Evolutionary conservation across 208 protist genomes (phyloP), one percentile per base, ranked within the genome.

Genomic region (Histomonas meleagridis): DNA sequence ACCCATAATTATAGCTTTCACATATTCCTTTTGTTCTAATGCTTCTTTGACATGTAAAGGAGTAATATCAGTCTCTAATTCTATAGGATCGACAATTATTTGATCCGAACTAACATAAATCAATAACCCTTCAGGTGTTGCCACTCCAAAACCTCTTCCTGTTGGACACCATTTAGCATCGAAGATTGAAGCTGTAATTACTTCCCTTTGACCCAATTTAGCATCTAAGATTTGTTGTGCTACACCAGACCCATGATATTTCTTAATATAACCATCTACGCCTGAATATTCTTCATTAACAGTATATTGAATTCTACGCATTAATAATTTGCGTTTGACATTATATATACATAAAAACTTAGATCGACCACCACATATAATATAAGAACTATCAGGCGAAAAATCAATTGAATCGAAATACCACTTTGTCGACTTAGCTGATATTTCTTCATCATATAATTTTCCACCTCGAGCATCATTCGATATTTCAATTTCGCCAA

Each of bases 111-210:
- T 51, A 57, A 86, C 46, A 55, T 43, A 86, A 46, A 86, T n/a
- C 18, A 86, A n/a, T 1, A 86, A 38, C 9, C 76, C 76, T 86
- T 86, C 76, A 57, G 76, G 76, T 10, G 76, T 86, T 55, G 76
- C 76, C 38, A 46, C 46, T 10, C 14, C 46, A 26, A 86, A 16
- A 21, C 76, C 76, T 28, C 76, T 0, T 16, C 76, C 76, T 43
- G 76, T 86, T 86, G 76, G 76, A 49, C 76, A 86, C 40, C 38
- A 86, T 55, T 35, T 86, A 18, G 55, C 76, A 16, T 49, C n/a
- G 38, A 57, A 57, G 32, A n/a, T 12, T 35, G 76, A 40, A 10
- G 76, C 76, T 57, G 23, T 40, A 55, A 86, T 86, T 9, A 86
- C 26, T 55, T 12, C 26, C 26, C 46, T 86, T 28, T 86, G 18